A percentile compares a stretch with the other conserved stretches of the same genome.
Conservation (phyloP, 2,329 filamentous ascomycete genomes). For the Fragosphaeria purpurea region DNA sequence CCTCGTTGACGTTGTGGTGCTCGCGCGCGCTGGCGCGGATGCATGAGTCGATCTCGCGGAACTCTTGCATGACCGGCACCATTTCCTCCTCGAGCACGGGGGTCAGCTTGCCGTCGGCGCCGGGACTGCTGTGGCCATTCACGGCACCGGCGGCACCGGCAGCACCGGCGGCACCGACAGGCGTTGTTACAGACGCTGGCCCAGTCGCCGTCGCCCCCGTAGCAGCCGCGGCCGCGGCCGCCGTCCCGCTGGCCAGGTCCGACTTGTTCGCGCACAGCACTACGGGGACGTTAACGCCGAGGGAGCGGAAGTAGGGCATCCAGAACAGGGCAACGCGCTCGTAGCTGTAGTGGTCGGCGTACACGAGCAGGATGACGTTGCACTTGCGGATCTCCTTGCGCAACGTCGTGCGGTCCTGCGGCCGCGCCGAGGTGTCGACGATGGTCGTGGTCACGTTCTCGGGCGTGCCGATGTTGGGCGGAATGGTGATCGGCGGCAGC, state of each 20-base stretch:
- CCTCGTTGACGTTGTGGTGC: slow-evolving; percentile 88
- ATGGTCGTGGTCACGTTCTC: slow-evolving; percentile 97
- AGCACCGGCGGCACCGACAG: neutral
- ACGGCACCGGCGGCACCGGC: neutral
- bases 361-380: slow-evolving; percentile 93
- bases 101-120: slow-evolving; percentile 55
- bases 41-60: slow-evolving; percentile 97
- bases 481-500: slow-evolving; percentile 89
- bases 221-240: neutral
- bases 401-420: slow-evolving; percentile 81
- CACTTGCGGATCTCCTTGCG: slow-evolving; percentile 93
- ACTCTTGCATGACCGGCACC: slow-evolving; percentile 96
- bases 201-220: neutral
- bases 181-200: neutral
- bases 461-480: slow-evolving; percentile 82
- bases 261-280: slow-evolving; percentile 96
- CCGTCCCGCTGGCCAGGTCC: slow-evolving; percentile 49
- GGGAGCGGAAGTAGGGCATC: slow-evolving; percentile 94
- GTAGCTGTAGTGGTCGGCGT: slow-evolving; percentile 98
- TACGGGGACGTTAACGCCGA: slow-evolving; percentile 97
- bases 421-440: slow-evolving; percentile 91
- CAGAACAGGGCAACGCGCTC: slow-evolving; percentile 94
- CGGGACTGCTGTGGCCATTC: slow-evolving; percentile 1
- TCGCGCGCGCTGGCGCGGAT: slow-evolving; percentile 89
- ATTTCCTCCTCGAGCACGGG: slow-evolving; percentile 95